phyloP scores from a whole-genome alignment of 2,329 filamentous ascomycete genomes.

The Diaporthe amygdali region DNA sequence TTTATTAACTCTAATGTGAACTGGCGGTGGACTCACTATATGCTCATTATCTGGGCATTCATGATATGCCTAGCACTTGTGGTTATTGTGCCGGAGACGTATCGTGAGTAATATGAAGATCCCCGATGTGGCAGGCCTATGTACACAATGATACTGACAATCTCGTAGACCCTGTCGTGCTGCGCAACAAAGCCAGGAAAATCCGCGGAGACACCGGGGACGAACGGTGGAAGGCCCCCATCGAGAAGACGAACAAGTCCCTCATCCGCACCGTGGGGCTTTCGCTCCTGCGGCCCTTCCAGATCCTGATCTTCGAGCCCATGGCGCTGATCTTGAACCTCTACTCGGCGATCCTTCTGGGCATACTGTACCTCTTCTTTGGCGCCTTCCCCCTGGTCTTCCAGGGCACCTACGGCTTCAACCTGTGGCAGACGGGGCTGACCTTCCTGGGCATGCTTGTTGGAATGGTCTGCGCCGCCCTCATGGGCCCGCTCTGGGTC shows the following conservation, averaged over 20 bases:
- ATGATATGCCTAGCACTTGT: constrained; percentile 67
- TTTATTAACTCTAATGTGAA: constrained; percentile 79
- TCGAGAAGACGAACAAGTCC: constrained; percentile 74
- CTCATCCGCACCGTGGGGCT: constrained; percentile 64
- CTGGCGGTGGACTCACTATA: constrained; percentile 87
- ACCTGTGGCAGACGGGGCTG: constrained; percentile 79
- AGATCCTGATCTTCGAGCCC: constrained; percentile 80
- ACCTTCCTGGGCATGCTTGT: constrained; percentile 75
- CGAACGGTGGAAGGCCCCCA: constrained; percentile 74
- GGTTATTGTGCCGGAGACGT: constrained; percentile 85
- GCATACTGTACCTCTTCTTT: constrained; percentile 89
- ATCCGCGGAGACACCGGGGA: constrained; percentile 80
- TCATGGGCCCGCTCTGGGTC: constrained; percentile 70
- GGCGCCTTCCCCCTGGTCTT: constrained; percentile 88
- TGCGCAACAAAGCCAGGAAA: constrained; percentile 73
- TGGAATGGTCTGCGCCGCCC: constrained; percentile 70
- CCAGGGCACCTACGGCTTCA: constrained; percentile 73
- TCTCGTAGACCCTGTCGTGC: constrained; percentile 65
- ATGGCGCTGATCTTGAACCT: constrained; percentile 86
- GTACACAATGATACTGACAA: not conserved
- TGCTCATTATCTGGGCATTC: constrained; percentile 82
- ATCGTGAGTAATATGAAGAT: constrained; percentile 54
- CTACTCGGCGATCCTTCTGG: constrained; percentile 83
- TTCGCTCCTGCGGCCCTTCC: constrained; percentile 73
- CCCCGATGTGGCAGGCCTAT: not conserved